A percentile compares a stretch with the other conserved stretches of the same genome.
Evolutionary conservation across 306 rosid genomes (phyloP).

Genomic region (Cicer judaicum): DNA sequence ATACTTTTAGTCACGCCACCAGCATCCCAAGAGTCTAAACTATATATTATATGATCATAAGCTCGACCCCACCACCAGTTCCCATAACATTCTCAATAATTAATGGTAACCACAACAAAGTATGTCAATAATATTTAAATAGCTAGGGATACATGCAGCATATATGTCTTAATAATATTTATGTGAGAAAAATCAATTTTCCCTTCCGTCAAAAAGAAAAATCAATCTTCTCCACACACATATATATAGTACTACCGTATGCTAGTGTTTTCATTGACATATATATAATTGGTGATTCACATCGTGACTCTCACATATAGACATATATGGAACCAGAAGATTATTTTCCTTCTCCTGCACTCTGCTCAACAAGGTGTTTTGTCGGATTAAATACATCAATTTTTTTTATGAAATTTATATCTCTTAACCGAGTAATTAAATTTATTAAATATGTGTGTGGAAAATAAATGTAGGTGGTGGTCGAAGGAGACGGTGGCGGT

Average conservation of each 20-base stretch:
- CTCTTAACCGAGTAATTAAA: neutral
- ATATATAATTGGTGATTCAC: neutral
- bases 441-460: neutral
- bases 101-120: neutral
- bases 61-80: neutral
- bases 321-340: slow-evolving; percentile 46
- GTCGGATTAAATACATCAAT: too few species aligned
- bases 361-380: slow-evolving; percentile 32
- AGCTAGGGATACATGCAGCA: neutral
- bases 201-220: neutral
- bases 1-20: neutral
- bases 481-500: slow-evolving; percentile 71
- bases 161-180: neutral
- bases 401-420: too few species aligned
- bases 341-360: slow-evolving; percentile 46
- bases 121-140: neutral
- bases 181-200: neutral
- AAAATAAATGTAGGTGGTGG: slow-evolving; percentile 77
- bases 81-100: neutral
- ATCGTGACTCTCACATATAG: neutral
- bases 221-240: neutral
- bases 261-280: slow-evolving; percentile 15
- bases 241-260: neutral
- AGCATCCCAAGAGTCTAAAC: neutral
- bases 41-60: slow-evolving; percentile 3